Conservation (phyloP, 2,329 filamentous ascomycete species). For the Mycosphaerelloides madeirae region DNA sequence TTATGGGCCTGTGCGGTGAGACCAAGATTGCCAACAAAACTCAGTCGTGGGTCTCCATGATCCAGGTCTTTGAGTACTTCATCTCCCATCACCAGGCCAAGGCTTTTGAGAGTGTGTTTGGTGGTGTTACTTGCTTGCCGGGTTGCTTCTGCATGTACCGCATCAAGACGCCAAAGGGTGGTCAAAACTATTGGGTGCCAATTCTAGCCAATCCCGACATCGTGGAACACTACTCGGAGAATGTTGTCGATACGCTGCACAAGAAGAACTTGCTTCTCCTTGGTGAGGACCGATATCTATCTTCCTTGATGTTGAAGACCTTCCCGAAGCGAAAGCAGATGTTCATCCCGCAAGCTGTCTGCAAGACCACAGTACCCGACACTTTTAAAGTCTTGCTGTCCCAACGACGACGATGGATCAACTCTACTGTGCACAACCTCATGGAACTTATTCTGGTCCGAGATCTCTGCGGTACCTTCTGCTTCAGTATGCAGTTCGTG, state of each 20-base stretch:
- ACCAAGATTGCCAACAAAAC: conserved; percentile 99
- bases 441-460: conserved; percentile 96
- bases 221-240: conserved; percentile 98
- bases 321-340: conserved; percentile 99
- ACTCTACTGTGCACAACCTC: conserved; percentile 96
- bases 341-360: conserved; percentile 96
- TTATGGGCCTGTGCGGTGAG: conserved; percentile 98
- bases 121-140: conserved; percentile 96
- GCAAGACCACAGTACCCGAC: conserved; percentile 96
- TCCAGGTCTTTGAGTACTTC: conserved; percentile 99
- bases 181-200: conserved; percentile 98
- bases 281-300: conserved; percentile 91
- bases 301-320: conserved; percentile 95
- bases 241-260: conserved; percentile 95
- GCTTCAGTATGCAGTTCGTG: conserved; percentile 99
- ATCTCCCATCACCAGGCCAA: conserved; percentile 97
- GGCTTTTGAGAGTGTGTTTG: conserved; percentile 96
- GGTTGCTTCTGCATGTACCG: conserved; percentile 99
- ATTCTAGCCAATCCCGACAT: conserved; percentile 98
- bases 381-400: conserved; percentile 87
- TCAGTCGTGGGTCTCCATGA: conserved; percentile 90
- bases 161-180: conserved; percentile 97
- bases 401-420: conserved; percentile 96
- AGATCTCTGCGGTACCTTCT: conserved; percentile 96
- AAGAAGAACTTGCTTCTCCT: conserved; percentile 92